phyloP scores from a whole-genome alignment of 1,139 yeast genomes.

The Yamadazyma jaroonii region DNA sequence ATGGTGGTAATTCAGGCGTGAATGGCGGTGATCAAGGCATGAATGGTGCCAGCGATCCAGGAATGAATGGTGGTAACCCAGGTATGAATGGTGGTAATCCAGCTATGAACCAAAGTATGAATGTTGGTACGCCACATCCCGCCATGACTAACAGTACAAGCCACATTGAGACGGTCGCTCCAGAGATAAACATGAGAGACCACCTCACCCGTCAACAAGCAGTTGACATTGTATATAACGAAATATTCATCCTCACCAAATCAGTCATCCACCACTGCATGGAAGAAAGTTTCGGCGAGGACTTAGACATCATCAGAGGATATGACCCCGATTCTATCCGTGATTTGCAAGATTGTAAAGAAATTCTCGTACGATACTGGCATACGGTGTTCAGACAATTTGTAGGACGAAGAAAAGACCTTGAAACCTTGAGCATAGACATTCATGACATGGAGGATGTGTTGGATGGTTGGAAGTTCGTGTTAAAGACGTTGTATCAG shows the following conservation, averaged over 20 bases:
- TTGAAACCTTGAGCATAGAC: background rate
- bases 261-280: constrained; percentile 54
- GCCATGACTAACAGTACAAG: too few relatives aligned
- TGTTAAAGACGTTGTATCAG: constrained; percentile 40
- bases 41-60: too few relatives aligned
- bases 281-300: constrained; percentile 58
- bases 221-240: constrained; percentile 16
- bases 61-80: too few relatives aligned
- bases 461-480: constrained; percentile 47
- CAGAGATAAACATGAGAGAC: too few relatives aligned
- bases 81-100: too few relatives aligned
- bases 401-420: constrained; percentile 3
- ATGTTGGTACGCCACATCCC: too few relatives aligned
- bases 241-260: constrained; percentile 40
- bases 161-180: too few relatives aligned
- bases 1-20: too few relatives aligned
- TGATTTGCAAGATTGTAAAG: constrained; percentile 41
- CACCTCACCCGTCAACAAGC: background rate
- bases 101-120: too few relatives aligned
- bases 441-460: constrained; percentile 14
- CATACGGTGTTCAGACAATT: constrained; percentile 55
- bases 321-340: constrained; percentile 36
- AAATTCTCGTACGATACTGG: constrained; percentile 48
- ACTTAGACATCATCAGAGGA: constrained; percentile 44
- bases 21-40: too few relatives aligned